phyloP scores from a whole-genome alignment of 164 flowering plant genomes.

The Vitis vinifera region ASM3070453v1 NC_081808.1:4823501-4824000 shows the following conservation, averaged over 20 bases:
- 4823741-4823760: constrained; percentile 15
- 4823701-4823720: constrained; percentile 64
- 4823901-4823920: constrained; percentile 66
- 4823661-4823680: constrained; percentile 62
- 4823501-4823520: too few relatives aligned
- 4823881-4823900: constrained; percentile 64
- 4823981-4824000: constrained; percentile 82
- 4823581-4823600: constrained; percentile 55
- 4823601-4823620: constrained; percentile 56
- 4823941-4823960: not conserved
- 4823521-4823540: constrained; percentile 29
- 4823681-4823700: constrained; percentile 71
- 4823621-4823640: constrained; percentile 52
- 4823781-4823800: constrained; percentile 51
- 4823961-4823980: constrained; percentile 55
- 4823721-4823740: constrained; percentile 59
- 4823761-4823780: constrained; percentile 65
- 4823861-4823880: constrained; percentile 39
- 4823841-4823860: constrained; percentile 30
- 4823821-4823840: constrained; percentile 58
- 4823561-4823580: constrained; percentile 54
- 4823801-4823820: constrained; percentile 71
- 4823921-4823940: constrained; percentile 29
- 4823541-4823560: constrained; percentile 57
- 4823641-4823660: constrained; percentile 31